Base-by-base conservation (phyloP, 768 basidiomycete species). In the Kwoniella dejecticola region DNA sequence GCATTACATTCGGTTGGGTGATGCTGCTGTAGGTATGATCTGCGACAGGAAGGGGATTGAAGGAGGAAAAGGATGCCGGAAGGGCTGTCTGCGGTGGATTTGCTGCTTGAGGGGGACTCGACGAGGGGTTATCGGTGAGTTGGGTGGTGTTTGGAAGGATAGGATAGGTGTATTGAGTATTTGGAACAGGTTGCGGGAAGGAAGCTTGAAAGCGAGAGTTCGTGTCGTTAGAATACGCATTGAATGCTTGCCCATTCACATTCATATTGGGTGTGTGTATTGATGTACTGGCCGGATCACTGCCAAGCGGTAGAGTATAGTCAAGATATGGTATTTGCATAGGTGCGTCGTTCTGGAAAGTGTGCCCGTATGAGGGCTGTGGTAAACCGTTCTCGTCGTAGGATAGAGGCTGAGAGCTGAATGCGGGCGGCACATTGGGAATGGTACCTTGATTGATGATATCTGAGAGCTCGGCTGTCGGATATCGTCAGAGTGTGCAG, bases 401-500 rank as follows among this genome's bases (percentile, higher is more conserved):
- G 21, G 56, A 24, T 17, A 64, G 23, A 40, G 63, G 63, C 17
- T 53, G 52, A 13, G 67, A 64, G 60, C 55, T 68, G 50, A 63
- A 60, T 1, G 62, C 50, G 17, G 64, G 38, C 24, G 52, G 29
- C 21, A 49, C 26, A 62, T 52, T 41, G 12, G 50, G 42, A n/a
- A 21, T 29, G 24, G 31, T 38, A 19, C 48, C 46, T 21, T 53
- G 47, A 27, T 58, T 57, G 7, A 56, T 47, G 52, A 60, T 60
- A 19, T 64, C 67, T 6, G 60, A 54, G 30, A 64, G 17, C n/a
- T 60, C 36, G 7, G 59, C 62, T 61, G 54, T 17, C 38, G 36
- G 36, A 27, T 23, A 19, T 15, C 41, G 29, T 33, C 26, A 48
- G 30, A 23, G 17, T 5, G 4, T 56, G 29, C 13, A 15, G 6